Evolutionary conservation across 1,139 yeast species (phyloP).

Genomic region (Nakaseomyces bracarensis): DNA sequence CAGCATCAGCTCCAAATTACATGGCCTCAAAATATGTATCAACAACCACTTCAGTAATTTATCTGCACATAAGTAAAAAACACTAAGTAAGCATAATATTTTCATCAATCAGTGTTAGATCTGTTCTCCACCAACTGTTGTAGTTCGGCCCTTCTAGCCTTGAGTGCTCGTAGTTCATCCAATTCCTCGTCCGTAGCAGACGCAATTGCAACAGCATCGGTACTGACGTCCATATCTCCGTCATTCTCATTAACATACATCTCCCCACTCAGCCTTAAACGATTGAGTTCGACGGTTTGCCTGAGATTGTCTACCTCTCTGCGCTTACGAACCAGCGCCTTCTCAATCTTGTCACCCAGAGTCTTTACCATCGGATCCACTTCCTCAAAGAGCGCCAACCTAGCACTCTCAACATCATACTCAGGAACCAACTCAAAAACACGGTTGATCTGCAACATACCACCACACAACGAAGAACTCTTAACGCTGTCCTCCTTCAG

Average conservation of each 20-base stretch:
- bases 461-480: conserved; percentile 21
- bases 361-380: conserved; percentile 35
- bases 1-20: conserved; percentile 37
- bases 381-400: conserved; percentile 31
- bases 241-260: conserved; percentile 7
- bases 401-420: conserved; percentile 34
- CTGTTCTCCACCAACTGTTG: conserved; percentile 9
- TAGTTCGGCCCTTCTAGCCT: conserved; percentile 34
- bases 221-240: conserved; percentile 14
- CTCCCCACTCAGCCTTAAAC: conserved; percentile 28
- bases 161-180: conserved; percentile 33
- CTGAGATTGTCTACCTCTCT: conserved; percentile 30
- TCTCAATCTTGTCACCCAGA: conserved; percentile 33
- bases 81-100: too few relatives aligned
- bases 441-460: conserved; percentile 26
- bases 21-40: conserved; percentile 32
- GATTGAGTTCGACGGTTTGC: conserved; percentile 33
- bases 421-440: conserved; percentile 36
- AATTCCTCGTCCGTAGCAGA: conserved; percentile 34
- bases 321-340: conserved; percentile 33
- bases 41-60: conserved; percentile 33
- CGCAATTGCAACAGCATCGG: conserved; percentile 27
- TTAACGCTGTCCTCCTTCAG: conserved; percentile 15
- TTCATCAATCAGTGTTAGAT: too few relatives aligned
- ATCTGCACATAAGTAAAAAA: conserved; percentile 13